Percentiles rank a stretch among this genome's conserved stretches.
Evolutionary conservation across 129 eudicot genomes (phyloP).

Genomic region (Escallonia rubra): DNA sequence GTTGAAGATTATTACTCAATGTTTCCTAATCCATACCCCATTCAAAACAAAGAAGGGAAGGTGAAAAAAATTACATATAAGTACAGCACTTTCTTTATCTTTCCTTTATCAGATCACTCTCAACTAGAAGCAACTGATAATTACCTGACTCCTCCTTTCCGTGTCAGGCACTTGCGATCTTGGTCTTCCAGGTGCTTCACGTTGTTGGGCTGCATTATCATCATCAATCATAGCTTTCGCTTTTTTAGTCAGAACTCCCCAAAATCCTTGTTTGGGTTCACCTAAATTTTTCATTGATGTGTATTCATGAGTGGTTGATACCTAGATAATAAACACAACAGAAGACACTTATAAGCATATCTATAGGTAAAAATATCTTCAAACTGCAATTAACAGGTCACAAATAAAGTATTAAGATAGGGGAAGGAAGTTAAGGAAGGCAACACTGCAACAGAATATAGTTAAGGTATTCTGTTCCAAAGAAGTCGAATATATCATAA

Average conservation of each 20-base stretch:
- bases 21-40: too few species aligned
- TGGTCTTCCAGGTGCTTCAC: slow-evolving; percentile 42
- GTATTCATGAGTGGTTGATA: slow-evolving; percentile 36
- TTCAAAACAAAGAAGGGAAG: too few species aligned
- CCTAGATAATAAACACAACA: slow-evolving; percentile 33
- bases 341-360: background rate
- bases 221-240: slow-evolving; percentile 80
- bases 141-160: slow-evolving; percentile 50
- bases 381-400: background rate
- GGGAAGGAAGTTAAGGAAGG: background rate
- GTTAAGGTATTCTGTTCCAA: slow-evolving; percentile 5
- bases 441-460: background rate
- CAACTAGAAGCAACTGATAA: background rate
- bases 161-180: slow-evolving; percentile 35
- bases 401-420: background rate
- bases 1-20: too few species aligned
- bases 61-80: too few species aligned
- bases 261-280: slow-evolving; percentile 61
- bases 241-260: slow-evolving; percentile 88
- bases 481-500: background rate
- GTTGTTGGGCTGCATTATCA: slow-evolving; percentile 45
- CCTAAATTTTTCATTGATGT: slow-evolving; percentile 37
- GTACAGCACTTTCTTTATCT: too few species aligned
- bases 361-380: background rate
- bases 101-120: too few species aligned